Conservation (phyloP, 1,284 basidiomycete genomes). For the Mycena citricolor region DNA sequence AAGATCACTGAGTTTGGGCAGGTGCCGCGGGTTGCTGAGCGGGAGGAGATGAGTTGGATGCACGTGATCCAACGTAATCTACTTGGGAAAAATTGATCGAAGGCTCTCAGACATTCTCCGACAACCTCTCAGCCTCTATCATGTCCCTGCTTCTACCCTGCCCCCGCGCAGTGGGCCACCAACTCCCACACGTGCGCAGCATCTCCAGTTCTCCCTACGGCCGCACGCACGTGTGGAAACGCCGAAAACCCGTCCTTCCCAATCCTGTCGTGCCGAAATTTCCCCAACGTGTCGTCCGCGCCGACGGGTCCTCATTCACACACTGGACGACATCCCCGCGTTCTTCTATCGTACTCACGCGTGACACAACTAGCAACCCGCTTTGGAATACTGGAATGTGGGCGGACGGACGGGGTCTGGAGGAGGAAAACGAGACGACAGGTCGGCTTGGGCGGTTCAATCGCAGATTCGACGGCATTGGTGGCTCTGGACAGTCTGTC, state of each 20-base stretch:
- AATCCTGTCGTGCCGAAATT: slow-evolving; percentile 82
- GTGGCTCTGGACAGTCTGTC: slow-evolving; percentile 41
- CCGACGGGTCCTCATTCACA: slow-evolving; percentile 84
- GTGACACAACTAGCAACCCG: slow-evolving; percentile 85
- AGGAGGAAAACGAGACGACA: slow-evolving; percentile 68
- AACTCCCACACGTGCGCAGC: slow-evolving; percentile 34
- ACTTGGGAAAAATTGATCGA: too few relatives aligned
- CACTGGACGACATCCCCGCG: slow-evolving; percentile 86
- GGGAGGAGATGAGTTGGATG: too few relatives aligned
- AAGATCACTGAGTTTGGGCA: too few relatives aligned
- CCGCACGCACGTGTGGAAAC: slow-evolving; percentile 74
- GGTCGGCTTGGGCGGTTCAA: slow-evolving; percentile 82
- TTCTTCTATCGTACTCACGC: slow-evolving; percentile 69
- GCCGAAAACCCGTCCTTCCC: slow-evolving; percentile 63
- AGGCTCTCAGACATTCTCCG: too few relatives aligned
- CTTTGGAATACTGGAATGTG: slow-evolving; percentile 70
- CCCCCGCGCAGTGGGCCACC: neutral
- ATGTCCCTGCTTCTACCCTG: neutral
- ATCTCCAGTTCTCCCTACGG: slow-evolving; percentile 74
- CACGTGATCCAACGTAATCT: too few relatives aligned
- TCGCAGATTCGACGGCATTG: slow-evolving; percentile 67
- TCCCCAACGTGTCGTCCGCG: slow-evolving; percentile 78
- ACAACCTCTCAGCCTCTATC: too few relatives aligned
- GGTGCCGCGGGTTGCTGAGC: too few relatives aligned
- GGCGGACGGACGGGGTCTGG: slow-evolving; percentile 60